Evolutionary conservation across 768 basidiomycete species (phyloP).

Genomic region (Mycena kentingensis): DNA sequence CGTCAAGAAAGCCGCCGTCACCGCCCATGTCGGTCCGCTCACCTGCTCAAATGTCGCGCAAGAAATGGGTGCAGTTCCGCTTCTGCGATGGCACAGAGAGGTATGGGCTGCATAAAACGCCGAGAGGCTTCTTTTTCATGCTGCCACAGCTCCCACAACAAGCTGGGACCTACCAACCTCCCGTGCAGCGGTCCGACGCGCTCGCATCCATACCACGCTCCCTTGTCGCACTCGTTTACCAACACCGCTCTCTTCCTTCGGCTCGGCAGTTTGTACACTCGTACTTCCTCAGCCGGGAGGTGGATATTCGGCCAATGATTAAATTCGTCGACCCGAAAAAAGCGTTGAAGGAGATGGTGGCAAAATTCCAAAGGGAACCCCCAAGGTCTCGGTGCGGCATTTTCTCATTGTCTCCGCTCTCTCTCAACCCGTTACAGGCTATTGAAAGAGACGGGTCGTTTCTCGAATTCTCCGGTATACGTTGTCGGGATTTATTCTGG

Average conservation of each 20-base stretch:
- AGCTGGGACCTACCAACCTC: slow-evolving; percentile 42
- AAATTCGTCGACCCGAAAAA: slow-evolving; percentile 84
- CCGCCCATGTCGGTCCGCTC: slow-evolving; percentile 86
- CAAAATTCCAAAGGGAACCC: slow-evolving; percentile 64
- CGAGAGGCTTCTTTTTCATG: neutral
- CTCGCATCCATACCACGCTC: slow-evolving; percentile 86
- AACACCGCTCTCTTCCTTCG: slow-evolving; percentile 78
- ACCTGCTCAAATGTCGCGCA: slow-evolving; percentile 84
- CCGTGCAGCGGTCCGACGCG: slow-evolving; percentile 79
- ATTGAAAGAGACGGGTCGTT: slow-evolving; percentile 90
- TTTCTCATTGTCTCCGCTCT: neutral
- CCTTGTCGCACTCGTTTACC: slow-evolving; percentile 85
- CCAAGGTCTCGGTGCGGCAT: slow-evolving; percentile 66
- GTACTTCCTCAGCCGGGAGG: slow-evolving; percentile 83
- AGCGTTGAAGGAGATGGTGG: slow-evolving; percentile 71
- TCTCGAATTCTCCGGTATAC: slow-evolving; percentile 87
- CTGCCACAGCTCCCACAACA: slow-evolving; percentile 43
- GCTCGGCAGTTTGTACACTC: slow-evolving; percentile 90
- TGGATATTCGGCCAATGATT: slow-evolving; percentile 78
- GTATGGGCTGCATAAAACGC: slow-evolving; percentile 42
- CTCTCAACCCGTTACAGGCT: slow-evolving; percentile 50
- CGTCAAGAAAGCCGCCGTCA: slow-evolving; percentile 88
- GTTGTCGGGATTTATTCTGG: slow-evolving; percentile 95
- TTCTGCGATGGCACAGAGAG: slow-evolving; percentile 80
- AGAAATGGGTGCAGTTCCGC: slow-evolving; percentile 77